These are phyloP conservation scores for Aspergillus steynii DNA, from an alignment of 495 filamentous ascomycete species.

Conservation along the genomic window DNA sequence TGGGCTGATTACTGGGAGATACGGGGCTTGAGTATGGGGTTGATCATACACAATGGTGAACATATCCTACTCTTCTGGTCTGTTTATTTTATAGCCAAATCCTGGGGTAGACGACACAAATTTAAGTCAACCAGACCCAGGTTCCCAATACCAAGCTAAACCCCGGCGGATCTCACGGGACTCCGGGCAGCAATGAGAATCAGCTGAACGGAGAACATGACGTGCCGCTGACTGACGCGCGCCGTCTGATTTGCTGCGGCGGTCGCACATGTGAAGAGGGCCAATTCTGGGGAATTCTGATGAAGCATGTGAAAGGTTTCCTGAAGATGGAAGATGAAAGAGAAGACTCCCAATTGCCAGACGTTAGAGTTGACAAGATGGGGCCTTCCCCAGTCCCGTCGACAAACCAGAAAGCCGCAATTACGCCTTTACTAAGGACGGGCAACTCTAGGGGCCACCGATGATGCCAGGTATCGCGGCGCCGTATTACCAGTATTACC, in stretches of 20 bases:
- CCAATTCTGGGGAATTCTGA: slow-evolving; percentile 3
- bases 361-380: background rate
- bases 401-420: slow-evolving; percentile 8
- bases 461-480: too few species aligned
- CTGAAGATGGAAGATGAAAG: background rate
- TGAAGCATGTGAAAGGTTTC: slow-evolving; percentile 1
- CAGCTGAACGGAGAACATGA: slow-evolving; percentile 10
- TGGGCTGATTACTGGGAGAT: too few species aligned
- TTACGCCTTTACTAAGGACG: slow-evolving; percentile 9
- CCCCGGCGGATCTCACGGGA: background rate
- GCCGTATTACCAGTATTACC: too few species aligned
- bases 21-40: too few species aligned
- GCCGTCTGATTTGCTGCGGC: slow-evolving; percentile 10
- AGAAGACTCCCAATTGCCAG: too few species aligned
- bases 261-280: slow-evolving; percentile 12
- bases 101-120: too few species aligned
- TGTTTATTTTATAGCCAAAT: too few species aligned
- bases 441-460: too few species aligned
- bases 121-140: too few species aligned
- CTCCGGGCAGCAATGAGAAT: background rate
- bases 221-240: slow-evolving; percentile 13
- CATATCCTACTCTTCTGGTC: too few species aligned
- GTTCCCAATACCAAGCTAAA: too few species aligned
- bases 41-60: too few species aligned
- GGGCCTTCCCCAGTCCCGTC: background rate